Percentiles rank a stretch among this genome's conserved stretches.
Conservation (phyloP, 768 basidiomycete genomes). For the Kwoniella pini region DNA sequence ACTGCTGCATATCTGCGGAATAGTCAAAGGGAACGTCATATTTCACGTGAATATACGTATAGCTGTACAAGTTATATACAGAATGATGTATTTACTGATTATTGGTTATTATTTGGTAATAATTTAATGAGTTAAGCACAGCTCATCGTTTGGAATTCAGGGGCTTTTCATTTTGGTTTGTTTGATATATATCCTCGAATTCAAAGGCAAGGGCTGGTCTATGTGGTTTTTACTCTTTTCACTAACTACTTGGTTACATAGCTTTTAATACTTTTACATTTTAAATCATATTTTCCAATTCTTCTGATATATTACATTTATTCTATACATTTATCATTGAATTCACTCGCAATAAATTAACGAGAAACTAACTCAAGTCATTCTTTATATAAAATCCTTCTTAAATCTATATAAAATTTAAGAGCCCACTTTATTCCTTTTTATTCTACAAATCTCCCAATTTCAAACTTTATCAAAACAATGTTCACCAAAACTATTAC, state of each 20-base stretch:
- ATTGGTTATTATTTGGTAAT: too few relatives aligned
- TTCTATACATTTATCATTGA: neutral
- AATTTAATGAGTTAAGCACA: neutral
- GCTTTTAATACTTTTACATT: neutral
- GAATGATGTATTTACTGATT: too few relatives aligned
- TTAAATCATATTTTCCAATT: too few relatives aligned
- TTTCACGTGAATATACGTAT: neutral
- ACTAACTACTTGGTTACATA: neutral
- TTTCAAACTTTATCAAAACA: neutral
- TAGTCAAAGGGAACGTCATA: too few relatives aligned
- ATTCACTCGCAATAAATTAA: neutral
- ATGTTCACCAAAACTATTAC: constrained; percentile 22
- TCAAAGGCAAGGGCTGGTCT: neutral
- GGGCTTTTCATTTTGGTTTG: neutral
- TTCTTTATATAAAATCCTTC: neutral
- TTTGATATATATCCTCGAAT: neutral
- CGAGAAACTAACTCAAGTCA: constrained; percentile 11
- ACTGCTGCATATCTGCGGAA: too few relatives aligned
- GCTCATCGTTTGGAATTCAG: constrained; percentile 5
- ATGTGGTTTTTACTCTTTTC: constrained; percentile 1
- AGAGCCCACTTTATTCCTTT: neutral
- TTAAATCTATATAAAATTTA: neutral
- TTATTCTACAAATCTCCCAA: neutral
- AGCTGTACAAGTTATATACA: too few relatives aligned
- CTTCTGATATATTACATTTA: too few relatives aligned